Evolutionary conservation across 148 eudicot species (phyloP), one percentile per base, ranked within the genome.

Genomic region (Rhododendron griersonianum): DNA sequence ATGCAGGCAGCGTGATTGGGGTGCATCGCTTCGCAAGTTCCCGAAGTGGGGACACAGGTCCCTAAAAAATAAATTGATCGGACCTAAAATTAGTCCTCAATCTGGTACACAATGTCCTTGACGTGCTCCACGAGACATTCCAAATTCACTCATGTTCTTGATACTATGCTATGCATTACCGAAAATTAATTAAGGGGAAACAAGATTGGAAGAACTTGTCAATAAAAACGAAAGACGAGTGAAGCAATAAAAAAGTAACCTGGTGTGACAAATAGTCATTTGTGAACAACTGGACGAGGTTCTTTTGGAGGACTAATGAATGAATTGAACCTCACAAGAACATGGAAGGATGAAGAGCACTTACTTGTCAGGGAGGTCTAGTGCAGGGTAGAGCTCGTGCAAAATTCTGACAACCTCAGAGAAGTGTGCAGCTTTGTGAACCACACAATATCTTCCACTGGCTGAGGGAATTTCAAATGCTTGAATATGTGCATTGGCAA

Each of bases 361-460:
- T 90, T 83, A 90, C 91, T 84, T 90, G 4, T 88, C 39, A 45
- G 92, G 89, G 61, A 90, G 84, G 44, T 69, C 57, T 59, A 89
- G 78, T 37, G 85, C 37, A 35, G 93, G 92, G 73, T 90, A 90
- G 45, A 92, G 84, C 16, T 89, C 87, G 2, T 77, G 78, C 30
- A 90, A 76, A 84, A 87, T 83, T 10, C 59, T 59, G 18, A 89
- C 80, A 39, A 88, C 61, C 75, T 89, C 87, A 4, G 87, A 86
- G 25, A 55, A 59, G 75, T 84, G 88, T 2, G 78, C 79, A 73
- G 81, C 57, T 39, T 74, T 86, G 57, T 82, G 87, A 73, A 89
- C 91, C 37, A 92, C 73, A 76, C 88, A 84, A 41, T 89, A 92
- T 83, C 92, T 89, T 44, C 94, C 94, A 83, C 69, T 44, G 4